Evolutionary conservation across 2,329 filamentous ascomycete species (phyloP), one percentile per base, ranked within the genome.

Genomic region (Huntiella bhutanensis): DNA sequence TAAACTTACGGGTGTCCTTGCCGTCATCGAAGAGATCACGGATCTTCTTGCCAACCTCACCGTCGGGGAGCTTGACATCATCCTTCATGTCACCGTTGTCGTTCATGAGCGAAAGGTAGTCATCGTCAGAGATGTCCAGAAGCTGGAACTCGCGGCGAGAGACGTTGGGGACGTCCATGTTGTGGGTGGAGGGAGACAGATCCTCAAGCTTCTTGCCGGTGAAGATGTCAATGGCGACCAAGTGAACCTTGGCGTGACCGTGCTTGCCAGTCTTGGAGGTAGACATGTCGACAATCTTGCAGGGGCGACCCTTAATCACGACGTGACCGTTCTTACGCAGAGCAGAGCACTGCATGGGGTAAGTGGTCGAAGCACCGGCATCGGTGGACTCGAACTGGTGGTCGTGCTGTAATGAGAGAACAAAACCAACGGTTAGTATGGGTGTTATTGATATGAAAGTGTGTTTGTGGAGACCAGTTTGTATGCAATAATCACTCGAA

Each of bases 191-290:
- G 58, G 91, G 91, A 68, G 80, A 95, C 53, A 98, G 79, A 73
- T 98, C 92, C 75, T 98, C 91, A 56, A 94, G 77, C 80, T 98
- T 98, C 84, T 95, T 98, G 77, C 75, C 75, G 56, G 87, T 98
- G 81, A 98, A 98, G 74, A 98, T 96, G 67, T 98, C 91, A 66
- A 92, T 78, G 64, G 86, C 91, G 62, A 95, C 82, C 60, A 98
- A 73, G 72, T 98, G 88, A 66, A 98, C 91, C 81, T 98, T 98
- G 71, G 91, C 91, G 83, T 98, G 92, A 68, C 91, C 91, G 82
- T 98, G 91, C 85, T 98, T 98, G 71, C 91, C 91, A 58, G 91
- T 98, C 87, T 98, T 98, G 68, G 91, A 98, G 73, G 91, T 98
- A 58, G 86, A 94, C 92, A 98, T 98, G 64, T 98, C 91, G 68